Evolutionary conservation across 225 moss, liverwort and hornwort species (phyloP), one percentile per base, ranked within the genome.

Genomic region (Neckera pumila): DNA sequence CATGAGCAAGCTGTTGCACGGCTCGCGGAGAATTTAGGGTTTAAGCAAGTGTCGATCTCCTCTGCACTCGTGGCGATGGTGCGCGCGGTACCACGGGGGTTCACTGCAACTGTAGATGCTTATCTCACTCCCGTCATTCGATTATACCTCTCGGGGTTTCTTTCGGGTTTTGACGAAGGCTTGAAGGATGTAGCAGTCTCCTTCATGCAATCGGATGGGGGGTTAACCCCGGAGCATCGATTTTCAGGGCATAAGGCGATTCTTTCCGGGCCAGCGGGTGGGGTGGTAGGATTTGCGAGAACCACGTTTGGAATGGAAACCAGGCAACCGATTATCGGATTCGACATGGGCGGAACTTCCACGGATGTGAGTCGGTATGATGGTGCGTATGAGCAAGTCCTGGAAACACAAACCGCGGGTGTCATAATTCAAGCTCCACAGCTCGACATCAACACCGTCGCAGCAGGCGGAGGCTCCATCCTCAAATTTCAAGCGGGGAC

Each of bases 161-260:
- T 99, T 19, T 95, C 96, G 63, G 98, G 98, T 76, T 99, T 99
- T 84, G 99, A 99, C 83, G 95, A 96, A 72, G 96, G 99, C 36
- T 90, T 99, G 88, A 90, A 96, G 89, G 90, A 97, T 87, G 99
- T 99, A 65, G 85, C 94, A 51, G 96, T 99, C 54, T 97, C 96
- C 73, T 99, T 99, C 86, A 99, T 99, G 99, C 99, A 97, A 89
- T 99, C 99, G 73, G 99, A 99, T 85, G 99, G 99, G 81, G 99
- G 99, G 20, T 93, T 99, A 67, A 99, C 99, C 17, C 99, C 99
- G 56, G 97, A 97, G 86, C 94, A 95, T 81, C 94, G 99, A 82
- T 99, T 99, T 73, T 97, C 95, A 28, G 97, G 99, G 34, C 97
- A 97, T 61, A 99, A 99, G 94, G 99, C 99, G 40, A 99, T 99